These are phyloP conservation scores for Penicillium coprophilum DNA, from an alignment of 495 filamentous ascomycete species.

Conservation along the genomic window DNA sequence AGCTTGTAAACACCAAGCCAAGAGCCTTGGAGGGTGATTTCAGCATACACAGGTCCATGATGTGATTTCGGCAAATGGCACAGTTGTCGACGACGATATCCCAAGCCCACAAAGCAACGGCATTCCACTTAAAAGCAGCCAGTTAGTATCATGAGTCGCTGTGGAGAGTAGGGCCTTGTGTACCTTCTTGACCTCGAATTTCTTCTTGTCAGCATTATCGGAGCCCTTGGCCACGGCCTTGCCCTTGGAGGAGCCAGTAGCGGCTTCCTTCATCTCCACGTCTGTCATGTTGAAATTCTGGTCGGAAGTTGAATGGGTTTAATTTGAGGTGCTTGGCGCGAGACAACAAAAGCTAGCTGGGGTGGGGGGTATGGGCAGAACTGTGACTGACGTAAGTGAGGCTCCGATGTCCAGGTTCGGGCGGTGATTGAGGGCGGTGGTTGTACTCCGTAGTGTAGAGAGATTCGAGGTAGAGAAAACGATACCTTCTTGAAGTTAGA, in stretches of 20 bases:
- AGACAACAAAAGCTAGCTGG: constrained; percentile 7
- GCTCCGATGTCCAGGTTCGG: not conserved
- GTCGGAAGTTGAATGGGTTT: constrained; percentile 4
- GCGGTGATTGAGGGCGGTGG: constrained; percentile 1
- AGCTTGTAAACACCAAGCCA: not conserved
- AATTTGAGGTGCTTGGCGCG: constrained; percentile 3
- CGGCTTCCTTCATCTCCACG: constrained; percentile 92
- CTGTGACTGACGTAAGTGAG: constrained; percentile 14
- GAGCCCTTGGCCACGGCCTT: constrained; percentile 61
- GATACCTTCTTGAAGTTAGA: not conserved
- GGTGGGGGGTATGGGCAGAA: constrained; percentile 7
- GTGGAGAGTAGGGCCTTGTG: not conserved
- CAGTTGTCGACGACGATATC: constrained; percentile 99
- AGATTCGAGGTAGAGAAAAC: not conserved
- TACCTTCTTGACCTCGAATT: constrained; percentile 99
- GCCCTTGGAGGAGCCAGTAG: constrained; percentile 52
- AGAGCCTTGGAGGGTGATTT: not conserved
- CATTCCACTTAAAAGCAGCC: constrained; percentile 74
- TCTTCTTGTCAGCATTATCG: constrained; percentile 73
- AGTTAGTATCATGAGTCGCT: constrained; percentile 8
- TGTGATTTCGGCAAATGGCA: constrained; percentile 98
- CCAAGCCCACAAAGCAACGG: constrained; percentile 99
- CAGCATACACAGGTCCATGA: constrained; percentile 92
- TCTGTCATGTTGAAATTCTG: constrained; percentile 70
- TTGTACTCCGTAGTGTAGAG: not conserved